Base-by-base conservation (phyloP, 345 rosid species). In the Corchorus capsularis region DNA sequence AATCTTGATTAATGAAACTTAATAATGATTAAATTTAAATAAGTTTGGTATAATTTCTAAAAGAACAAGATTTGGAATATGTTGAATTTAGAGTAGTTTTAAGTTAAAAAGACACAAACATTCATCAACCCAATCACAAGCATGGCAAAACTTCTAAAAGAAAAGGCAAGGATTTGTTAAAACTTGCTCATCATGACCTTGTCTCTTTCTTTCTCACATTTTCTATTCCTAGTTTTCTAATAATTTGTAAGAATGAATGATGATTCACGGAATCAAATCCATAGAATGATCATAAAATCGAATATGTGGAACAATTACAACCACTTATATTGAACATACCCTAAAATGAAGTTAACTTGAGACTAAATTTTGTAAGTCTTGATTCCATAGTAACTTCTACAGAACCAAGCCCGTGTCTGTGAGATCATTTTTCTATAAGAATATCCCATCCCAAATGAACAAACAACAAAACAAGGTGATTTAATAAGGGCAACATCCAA, bases 401-500 rank as follows among this genome's bases (percentile, higher is more conserved):
- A 27, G 27, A 27, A 27, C 27, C 27, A 1, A 27, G 27, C 27
- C 27, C 27, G 27, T 27, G 27, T 27, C 27, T 0, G 27, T 27
- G 27, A 27, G 27, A 27, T 27, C 27, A 27, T 27, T 27, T 27
- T 27, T 27, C 27, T 10, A 20, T 41, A 52, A 49, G 3, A 69
- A 32, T 50, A 50, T 50, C 74, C 39, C 69, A 65, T 27, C 27
- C 27, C 27, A 27, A 39, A 39, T 39, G 6, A 39, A 39, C 60
- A 32, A 15, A 16, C 45, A 27, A 16, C 52, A 34, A 41, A 27
- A 68, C 39, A 49, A 14, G 41, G 37, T 64, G 55, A 45, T 4
- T 3, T 39, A 39, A 39, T 39, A 39, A 3, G 43, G 62, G 47
- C 74, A 70, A 53, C 34, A 70, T 53, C 74, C 47, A 20, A 70